phyloP scores from a whole-genome alignment of 2,329 filamentous ascomycete species.

The Cordyceps tenuipes region DNA sequence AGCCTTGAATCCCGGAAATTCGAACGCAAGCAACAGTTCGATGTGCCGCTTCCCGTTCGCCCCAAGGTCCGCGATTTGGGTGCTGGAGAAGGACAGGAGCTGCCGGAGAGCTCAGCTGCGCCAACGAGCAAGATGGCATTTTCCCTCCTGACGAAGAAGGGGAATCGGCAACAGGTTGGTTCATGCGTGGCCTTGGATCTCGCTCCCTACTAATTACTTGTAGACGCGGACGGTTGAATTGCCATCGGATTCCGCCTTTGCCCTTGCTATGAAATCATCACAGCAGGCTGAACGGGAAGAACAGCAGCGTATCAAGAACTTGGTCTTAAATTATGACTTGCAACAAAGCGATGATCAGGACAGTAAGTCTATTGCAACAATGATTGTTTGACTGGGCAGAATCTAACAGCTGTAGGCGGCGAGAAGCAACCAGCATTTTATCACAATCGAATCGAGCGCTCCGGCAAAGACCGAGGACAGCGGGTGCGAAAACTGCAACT shows the following conservation, averaged over 20 bases:
- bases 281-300: conserved; percentile 93
- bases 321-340: conserved; percentile 94
- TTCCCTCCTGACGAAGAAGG: conserved; percentile 88
- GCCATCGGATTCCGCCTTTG: conserved; percentile 85
- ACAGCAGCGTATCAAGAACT: conserved; percentile 95
- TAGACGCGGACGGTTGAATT: conserved; percentile 87
- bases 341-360: conserved; percentile 73
- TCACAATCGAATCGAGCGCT: conserved; percentile 48
- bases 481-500: conserved; percentile 85
- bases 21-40: conserved; percentile 88
- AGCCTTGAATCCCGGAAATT: conserved; percentile 93
- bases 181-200: neutral
- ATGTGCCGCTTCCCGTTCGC: conserved; percentile 93
- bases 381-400: conserved; percentile 40
- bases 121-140: conserved; percentile 75
- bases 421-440: conserved; percentile 42
- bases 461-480: conserved; percentile 61
- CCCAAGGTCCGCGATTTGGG: conserved; percentile 47
- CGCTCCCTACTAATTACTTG: neutral
- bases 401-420: conserved; percentile 32
- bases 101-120: conserved; percentile 7
- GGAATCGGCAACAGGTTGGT: conserved; percentile 81
- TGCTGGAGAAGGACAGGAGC: conserved; percentile 10
- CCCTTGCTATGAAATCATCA: conserved; percentile 90
- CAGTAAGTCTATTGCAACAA: conserved; percentile 48